Conservation (phyloP, 2,329 filamentous ascomycete species). For the Amylocarpus encephaloides region DNA sequence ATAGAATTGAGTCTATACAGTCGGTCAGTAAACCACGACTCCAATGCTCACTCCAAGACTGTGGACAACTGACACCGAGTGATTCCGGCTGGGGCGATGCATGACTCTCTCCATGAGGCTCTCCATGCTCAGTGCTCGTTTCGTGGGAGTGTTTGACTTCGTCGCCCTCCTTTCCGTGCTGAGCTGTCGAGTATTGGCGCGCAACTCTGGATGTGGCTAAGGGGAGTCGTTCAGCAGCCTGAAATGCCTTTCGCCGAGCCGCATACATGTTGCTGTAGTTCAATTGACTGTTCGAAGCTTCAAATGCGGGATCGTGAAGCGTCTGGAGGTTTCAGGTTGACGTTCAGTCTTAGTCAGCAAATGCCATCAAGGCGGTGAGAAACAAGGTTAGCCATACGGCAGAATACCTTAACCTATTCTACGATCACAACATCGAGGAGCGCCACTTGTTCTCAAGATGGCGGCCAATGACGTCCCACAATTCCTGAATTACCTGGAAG, state of each 20-base stretch:
- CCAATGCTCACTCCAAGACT: neutral
- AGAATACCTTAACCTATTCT: neutral
- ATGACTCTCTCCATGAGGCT: constrained; percentile 29
- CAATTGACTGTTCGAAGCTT: constrained; percentile 20
- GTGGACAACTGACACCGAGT: constrained; percentile 41
- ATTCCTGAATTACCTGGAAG: constrained; percentile 13
- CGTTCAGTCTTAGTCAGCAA: constrained; percentile 8
- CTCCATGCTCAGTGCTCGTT: constrained; percentile 10
- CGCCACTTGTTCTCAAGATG: constrained; percentile 30
- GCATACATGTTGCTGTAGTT: constrained; percentile 30
- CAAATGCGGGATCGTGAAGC: constrained; percentile 14
- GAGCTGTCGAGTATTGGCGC: constrained; percentile 21
- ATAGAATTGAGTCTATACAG: constrained; percentile 36
- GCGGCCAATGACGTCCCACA: constrained; percentile 12
- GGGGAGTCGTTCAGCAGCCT: constrained; percentile 23
- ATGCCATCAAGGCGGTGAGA: neutral
- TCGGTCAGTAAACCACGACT: constrained; percentile 32
- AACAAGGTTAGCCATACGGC: neutral
- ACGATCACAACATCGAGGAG: neutral
- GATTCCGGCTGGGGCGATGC: constrained; percentile 39
- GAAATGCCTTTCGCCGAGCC: constrained; percentile 29
- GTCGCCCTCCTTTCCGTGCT: constrained; percentile 20
- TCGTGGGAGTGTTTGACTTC: constrained; percentile 18
- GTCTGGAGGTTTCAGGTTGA: neutral
- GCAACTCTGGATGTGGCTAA: constrained; percentile 12